Base-by-base conservation (phyloP, 2,329 filamentous ascomycete genomes). In the Mycosphaerella sp. region DNA sequence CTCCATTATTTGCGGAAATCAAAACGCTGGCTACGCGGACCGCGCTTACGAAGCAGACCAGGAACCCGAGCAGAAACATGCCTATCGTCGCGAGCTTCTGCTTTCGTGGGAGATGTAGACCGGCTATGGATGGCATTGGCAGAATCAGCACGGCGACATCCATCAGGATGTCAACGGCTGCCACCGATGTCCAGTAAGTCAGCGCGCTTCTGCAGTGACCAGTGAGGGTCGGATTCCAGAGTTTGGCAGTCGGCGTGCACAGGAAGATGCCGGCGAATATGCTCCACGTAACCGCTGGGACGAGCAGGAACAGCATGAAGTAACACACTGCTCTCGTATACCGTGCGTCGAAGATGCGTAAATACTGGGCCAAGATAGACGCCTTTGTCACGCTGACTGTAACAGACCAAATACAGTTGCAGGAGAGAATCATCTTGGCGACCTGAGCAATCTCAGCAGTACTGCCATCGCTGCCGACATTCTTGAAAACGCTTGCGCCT, bases 291-390 rank as follows among this genome's bases (percentile, higher is more conserved):
- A 59, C 55, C 1, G 64, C 64, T 1, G 64, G 57, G 1, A 64
- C 44, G 25, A 69, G 55, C 12, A 61, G 51, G 0, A 57, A 50
- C 18, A 75, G 64, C 57, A 75, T 66, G 9, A 61, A 41, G 60
- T 65, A 72, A 54, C 68, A 72, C 21, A 66, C 54, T 16, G 66
- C 48, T 4, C 71, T 66, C 57, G 68, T 69, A 30, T 54, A 56
- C 6, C 55, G 64, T 2, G 63, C 66, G 30, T 61, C 65, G 59
- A 76, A 75, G 42, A 77, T 68, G 34, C 72, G 72, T 17, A 73
- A 69, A 56, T 76, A 76, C 56, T 76, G 73, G 48, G 74, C 63
- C n/a, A 77, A 60, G 45, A 77, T 74, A 0, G 73, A 75, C 18
- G 69, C 67, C 63, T 76, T 75, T 36, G 72, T 73, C 52, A 68